A percentile compares a stretch with the other conserved stretches of the same genome.
phyloP scores from a whole-genome alignment of 371 early-diverging fungal species.

The Mucor lusitanicus region DNA sequence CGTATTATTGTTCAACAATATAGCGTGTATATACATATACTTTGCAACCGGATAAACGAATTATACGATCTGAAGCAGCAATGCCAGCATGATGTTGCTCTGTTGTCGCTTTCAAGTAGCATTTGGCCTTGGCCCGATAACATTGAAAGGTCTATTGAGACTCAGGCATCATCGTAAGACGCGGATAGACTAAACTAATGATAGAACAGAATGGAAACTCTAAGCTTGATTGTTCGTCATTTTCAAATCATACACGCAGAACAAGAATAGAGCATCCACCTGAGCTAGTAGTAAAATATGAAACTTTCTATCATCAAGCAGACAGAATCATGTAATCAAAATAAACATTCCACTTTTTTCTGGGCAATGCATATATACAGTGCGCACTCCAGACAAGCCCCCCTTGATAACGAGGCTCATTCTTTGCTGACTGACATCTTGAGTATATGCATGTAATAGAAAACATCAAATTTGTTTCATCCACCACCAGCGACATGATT shows the following conservation, averaged over 20 bases:
- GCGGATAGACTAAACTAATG: neutral
- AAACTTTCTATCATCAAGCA: too few species aligned
- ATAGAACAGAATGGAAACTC: neutral
- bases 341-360: too few species aligned
- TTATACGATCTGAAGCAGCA: neutral
- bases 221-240: neutral
- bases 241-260: neutral
- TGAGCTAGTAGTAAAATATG: too few species aligned
- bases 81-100: neutral
- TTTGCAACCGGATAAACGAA: neutral
- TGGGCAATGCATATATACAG: too few species aligned
- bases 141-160: neutral
- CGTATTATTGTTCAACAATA: too few species aligned
- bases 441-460: too few species aligned
- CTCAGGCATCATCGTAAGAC: neutral
- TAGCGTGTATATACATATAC: too few species aligned
- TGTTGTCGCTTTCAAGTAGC: too few species aligned
- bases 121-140: neutral
- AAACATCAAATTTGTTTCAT: neutral
- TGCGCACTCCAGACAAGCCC: too few species aligned
- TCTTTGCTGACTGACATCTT: too few species aligned
- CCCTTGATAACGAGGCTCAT: too few species aligned
- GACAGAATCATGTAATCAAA: too few species aligned
- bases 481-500: neutral
- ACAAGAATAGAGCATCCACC: neutral